These are phyloP conservation scores for Achaetomium macrosporum DNA, from an alignment of 2,329 filamentous ascomycete genomes.

Conservation along the genomic window DNA sequence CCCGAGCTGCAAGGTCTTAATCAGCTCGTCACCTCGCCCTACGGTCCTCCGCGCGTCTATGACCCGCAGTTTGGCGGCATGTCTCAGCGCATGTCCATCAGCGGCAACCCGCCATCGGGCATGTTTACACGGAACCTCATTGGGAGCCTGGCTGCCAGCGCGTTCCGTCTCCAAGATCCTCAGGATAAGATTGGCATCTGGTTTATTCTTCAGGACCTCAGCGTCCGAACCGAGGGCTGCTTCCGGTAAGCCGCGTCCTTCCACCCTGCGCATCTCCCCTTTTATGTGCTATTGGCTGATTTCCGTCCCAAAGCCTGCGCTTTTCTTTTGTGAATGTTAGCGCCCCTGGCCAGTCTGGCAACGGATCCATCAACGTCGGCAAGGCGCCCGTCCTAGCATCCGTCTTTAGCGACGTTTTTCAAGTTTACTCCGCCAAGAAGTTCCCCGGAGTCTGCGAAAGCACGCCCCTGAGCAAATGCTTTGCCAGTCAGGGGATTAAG, in stretches of 20 bases:
- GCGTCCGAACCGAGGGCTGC: constrained; percentile 83
- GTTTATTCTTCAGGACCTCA: constrained; percentile 95
- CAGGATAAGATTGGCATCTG: constrained; percentile 82
- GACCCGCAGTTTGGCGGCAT: constrained; percentile 17
- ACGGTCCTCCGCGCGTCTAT: constrained; percentile 22
- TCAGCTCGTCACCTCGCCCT: constrained; percentile 18
- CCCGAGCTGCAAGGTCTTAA: constrained; percentile 18
- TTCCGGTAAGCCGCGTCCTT: constrained; percentile 62
- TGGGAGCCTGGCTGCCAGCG: constrained; percentile 82
- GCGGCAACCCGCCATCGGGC: constrained; percentile 55
- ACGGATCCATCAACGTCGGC: constrained; percentile 59
- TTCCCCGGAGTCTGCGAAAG: constrained; percentile 97
- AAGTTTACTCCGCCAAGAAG: constrained; percentile 94
- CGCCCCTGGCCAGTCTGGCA: constrained; percentile 35
- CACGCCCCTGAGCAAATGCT: constrained; percentile 83
- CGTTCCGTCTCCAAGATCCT: constrained; percentile 74
- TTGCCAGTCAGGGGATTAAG: constrained; percentile 91
- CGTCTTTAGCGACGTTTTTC: constrained; percentile 82
- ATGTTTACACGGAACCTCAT: constrained; percentile 97
- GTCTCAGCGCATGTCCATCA: constrained; percentile 32
- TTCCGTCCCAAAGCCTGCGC: constrained; percentile 42
- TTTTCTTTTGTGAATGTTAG: constrained; percentile 84
- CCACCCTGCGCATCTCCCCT: too few species aligned
- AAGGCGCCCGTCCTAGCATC: constrained; percentile 77
- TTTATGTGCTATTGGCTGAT: neutral